These are phyloP conservation scores for Gaultheria prostrata DNA, from an alignment of 148 eudicot genomes.

Conservation along the genomic window DNA sequence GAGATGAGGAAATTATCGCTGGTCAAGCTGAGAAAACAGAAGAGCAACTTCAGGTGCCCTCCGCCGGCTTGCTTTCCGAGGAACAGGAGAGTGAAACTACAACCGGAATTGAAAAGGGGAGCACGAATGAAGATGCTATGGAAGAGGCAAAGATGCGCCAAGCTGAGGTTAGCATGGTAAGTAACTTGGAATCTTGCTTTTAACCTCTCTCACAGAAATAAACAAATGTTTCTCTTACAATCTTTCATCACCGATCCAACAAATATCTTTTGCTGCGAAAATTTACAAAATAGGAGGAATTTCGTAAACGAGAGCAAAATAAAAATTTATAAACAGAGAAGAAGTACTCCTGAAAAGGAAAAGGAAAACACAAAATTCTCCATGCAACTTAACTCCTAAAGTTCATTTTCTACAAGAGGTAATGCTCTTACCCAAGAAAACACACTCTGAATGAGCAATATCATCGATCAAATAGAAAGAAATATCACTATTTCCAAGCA, in stretches of 20 bases:
- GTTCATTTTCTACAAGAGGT: neutral
- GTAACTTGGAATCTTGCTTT: neutral
- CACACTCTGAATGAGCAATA: neutral
- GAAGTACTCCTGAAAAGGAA: neutral
- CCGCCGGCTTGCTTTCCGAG: neutral
- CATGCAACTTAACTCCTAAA: neutral
- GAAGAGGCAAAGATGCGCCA: constrained; percentile 13
- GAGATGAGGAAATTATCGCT: neutral
- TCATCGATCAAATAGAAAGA: neutral
- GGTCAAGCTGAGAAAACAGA: constrained; percentile 4
- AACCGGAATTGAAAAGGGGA: neutral
- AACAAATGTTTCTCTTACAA: neutral
- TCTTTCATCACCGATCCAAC: neutral
- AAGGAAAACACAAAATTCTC: neutral
- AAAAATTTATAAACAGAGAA: neutral
- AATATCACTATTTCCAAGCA: neutral
- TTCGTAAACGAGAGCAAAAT: neutral
- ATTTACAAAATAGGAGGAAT: neutral
- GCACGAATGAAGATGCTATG: neutral
- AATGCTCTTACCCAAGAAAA: neutral
- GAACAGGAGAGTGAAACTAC: constrained; percentile 3
- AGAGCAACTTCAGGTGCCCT: constrained; percentile 19
- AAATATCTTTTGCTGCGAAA: neutral
- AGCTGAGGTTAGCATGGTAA: constrained; percentile 12
- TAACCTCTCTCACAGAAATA: neutral